Conservation (phyloP, 495 filamentous ascomycete genomes). For the Chaetomidium leptoderma region DNA sequence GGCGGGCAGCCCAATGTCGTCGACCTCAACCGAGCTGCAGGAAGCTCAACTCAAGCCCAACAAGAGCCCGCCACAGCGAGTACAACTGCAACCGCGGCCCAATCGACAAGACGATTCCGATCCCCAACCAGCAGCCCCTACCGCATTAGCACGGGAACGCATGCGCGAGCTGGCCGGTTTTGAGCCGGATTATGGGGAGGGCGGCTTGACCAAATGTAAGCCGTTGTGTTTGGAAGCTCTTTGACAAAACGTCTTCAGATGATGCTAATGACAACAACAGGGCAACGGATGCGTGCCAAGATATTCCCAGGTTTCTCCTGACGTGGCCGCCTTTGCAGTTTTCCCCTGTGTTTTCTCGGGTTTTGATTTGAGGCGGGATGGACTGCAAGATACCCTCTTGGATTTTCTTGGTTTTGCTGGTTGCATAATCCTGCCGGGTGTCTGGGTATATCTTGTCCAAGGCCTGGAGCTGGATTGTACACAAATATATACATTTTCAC, state of each 20-base stretch:
- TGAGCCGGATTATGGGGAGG: constrained; percentile 21
- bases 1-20: not conserved
- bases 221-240: not conserved
- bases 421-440: not conserved
- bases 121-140: not conserved
- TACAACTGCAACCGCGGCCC: not conserved
- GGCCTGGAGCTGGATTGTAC: no score
- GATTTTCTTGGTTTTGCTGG: not conserved
- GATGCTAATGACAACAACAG: constrained; percentile 13
- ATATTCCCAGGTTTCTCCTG: constrained; percentile 30
- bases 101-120: not conserved
- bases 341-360: not conserved
- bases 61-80: constrained; percentile 8
- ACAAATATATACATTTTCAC: no score
- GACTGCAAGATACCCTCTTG: constrained; percentile 20
- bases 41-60: not conserved
- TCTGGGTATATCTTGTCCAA: not conserved
- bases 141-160: constrained; percentile 21
- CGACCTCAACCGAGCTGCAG: constrained; percentile 16
- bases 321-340: not conserved
- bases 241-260: not conserved
- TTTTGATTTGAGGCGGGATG: not conserved
- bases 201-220: constrained; percentile 23
- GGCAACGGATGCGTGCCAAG: constrained; percentile 22
- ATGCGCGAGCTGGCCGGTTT: constrained; percentile 34